Conservation (phyloP, 805 yeast species). For the Huiozyma sinensis region DNA sequence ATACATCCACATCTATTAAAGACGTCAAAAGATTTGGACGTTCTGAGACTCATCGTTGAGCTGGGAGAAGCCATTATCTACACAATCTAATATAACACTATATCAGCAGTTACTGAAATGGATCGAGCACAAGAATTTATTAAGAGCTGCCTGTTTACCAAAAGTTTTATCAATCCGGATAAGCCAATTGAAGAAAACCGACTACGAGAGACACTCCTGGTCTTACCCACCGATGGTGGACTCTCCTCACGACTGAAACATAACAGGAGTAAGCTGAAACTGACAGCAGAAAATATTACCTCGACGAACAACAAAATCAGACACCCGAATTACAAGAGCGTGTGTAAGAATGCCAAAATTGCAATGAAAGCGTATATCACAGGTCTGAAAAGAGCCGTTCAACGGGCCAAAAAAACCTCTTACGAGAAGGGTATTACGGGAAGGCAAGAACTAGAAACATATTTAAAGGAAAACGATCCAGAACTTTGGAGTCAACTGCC, state of each 20-base stretch:
- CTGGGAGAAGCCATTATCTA: too few relatives aligned
- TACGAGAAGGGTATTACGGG: constrained; percentile 9
- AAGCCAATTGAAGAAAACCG: constrained; percentile 26
- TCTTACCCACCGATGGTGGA: constrained; percentile 30
- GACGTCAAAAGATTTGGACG: too few relatives aligned
- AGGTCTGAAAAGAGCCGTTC: constrained; percentile 13
- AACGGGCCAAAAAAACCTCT: constrained; percentile 12
- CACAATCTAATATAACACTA: background rate
- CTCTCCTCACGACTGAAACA: constrained; percentile 14
- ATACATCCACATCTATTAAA: too few relatives aligned
- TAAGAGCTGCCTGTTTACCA: constrained; percentile 20
- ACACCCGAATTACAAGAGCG: constrained; percentile 17
- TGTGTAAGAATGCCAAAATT: constrained; percentile 24
- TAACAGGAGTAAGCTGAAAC: constrained; percentile 10
- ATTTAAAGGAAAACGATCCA: constrained; percentile 12
- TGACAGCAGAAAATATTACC: constrained; percentile 5
- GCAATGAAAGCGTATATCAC: constrained; percentile 23
- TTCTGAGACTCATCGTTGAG: too few relatives aligned
- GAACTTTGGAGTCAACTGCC: constrained; percentile 20
- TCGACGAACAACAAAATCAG: constrained; percentile 1
- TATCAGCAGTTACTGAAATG: constrained; percentile 9
- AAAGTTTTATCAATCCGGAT: constrained; percentile 20
- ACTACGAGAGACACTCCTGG: constrained; percentile 22
- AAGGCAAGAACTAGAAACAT: constrained; percentile 14
- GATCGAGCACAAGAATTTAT: constrained; percentile 24